These are phyloP conservation scores for Beta corolliflora DNA, from an alignment of 179 eudicot genomes.

Conservation along the genomic window DNA sequence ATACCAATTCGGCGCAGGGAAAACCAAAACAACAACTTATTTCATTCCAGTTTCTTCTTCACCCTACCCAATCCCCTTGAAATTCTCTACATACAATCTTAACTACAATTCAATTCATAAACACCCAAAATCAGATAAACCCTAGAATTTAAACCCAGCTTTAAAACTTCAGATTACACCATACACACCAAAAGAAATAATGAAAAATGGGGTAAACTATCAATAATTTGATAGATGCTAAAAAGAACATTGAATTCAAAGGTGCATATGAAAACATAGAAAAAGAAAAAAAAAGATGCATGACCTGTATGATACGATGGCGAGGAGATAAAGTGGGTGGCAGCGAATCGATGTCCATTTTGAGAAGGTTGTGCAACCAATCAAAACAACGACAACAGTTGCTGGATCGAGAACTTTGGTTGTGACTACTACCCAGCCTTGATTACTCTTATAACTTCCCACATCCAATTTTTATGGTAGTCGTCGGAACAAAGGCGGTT, in stretches of 20 bases:
- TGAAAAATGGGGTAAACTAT: neutral
- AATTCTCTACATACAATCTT: neutral
- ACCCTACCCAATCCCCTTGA: neutral
- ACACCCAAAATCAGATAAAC: too few relatives aligned
- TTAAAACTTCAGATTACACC: neutral
- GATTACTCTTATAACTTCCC: neutral
- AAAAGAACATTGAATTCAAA: neutral
- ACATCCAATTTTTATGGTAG: too few relatives aligned
- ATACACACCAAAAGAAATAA: neutral
- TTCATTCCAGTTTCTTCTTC: neutral
- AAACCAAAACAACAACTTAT: too few relatives aligned
- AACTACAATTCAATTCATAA: too few relatives aligned
- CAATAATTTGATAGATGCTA: neutral
- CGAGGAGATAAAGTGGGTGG: constrained; percentile 29
- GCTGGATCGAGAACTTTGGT: constrained; percentile 23
- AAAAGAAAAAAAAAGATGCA: neutral
- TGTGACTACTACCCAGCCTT: constrained; percentile 31
- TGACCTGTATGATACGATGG: constrained; percentile 40
- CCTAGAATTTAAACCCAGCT: too few relatives aligned
- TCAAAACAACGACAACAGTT: constrained; percentile 40
- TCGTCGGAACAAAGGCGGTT: too few relatives aligned
- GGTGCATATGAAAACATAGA: neutral
- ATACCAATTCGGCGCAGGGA: too few relatives aligned
- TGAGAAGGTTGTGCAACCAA: constrained; percentile 38
- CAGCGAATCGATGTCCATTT: constrained; percentile 45